A percentile compares a stretch with the other conserved stretches of the same genome.
Conservation (phyloP, 345 rosid genomes). For the Psidium friedrichsthalianum region DNA sequence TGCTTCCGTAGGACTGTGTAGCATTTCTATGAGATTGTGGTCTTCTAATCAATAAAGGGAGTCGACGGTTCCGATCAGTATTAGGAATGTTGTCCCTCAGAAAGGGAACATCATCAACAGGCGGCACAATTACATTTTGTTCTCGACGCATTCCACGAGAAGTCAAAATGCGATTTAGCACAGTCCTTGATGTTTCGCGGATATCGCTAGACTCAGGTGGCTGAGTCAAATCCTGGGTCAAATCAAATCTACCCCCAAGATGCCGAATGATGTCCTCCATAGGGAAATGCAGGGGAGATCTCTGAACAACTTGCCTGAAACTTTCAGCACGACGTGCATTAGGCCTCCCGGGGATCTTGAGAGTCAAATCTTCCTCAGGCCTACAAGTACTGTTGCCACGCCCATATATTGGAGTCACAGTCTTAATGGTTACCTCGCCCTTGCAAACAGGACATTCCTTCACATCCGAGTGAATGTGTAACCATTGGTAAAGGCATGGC, state of each 20-base stretch:
- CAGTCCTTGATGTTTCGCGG: constrained; percentile 33
- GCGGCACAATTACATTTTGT: constrained; percentile 34
- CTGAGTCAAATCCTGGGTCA: constrained; percentile 3
- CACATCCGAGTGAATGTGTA: constrained; percentile 60
- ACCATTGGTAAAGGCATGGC: constrained; percentile 80
- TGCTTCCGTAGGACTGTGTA: constrained; percentile 28
- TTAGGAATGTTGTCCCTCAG: constrained; percentile 16
- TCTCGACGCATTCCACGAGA: constrained; percentile 65
- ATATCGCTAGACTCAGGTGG: constrained; percentile 31
- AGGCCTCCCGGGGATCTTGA: constrained; percentile 76
- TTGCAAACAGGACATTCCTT: constrained; percentile 95
- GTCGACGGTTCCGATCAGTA: neutral
- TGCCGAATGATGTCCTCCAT: constrained; percentile 33
- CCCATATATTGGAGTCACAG: constrained; percentile 78
- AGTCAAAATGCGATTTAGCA: constrained; percentile 59
- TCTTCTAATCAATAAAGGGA: constrained; percentile 37
- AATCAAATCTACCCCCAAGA: constrained; percentile 17
- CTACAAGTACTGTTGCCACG: constrained; percentile 40
- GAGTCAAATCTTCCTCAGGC: constrained; percentile 36
- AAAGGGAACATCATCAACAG: constrained; percentile 34
- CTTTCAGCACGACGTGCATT: constrained; percentile 70
- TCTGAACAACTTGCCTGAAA: constrained; percentile 60
- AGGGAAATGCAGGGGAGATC: constrained; percentile 55
- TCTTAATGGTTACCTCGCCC: constrained; percentile 71
- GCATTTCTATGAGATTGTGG: constrained; percentile 49